A percentile compares a stretch with the other conserved stretches of the same genome.
Conservation (phyloP, 2,329 filamentous ascomycete genomes). For the Gaeumannomyces sp. region DNA sequence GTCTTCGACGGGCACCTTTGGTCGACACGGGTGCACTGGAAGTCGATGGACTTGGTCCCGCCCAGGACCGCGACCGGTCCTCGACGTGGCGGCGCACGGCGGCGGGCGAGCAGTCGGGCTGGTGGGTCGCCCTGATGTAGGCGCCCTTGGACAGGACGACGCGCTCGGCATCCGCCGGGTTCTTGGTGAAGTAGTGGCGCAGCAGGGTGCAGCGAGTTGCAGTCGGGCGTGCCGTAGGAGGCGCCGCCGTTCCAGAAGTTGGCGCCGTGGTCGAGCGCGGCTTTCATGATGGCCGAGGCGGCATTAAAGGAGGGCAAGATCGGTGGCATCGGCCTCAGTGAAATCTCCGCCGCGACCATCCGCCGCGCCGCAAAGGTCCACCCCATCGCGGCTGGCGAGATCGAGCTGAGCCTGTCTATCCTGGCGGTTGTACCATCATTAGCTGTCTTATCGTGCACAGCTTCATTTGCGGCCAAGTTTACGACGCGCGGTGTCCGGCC, state of each 20-base stretch:
- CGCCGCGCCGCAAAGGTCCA: slow-evolving; percentile 41
- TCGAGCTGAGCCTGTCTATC: too few species aligned
- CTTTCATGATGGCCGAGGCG: neutral
- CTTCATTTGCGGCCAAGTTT: too few species aligned
- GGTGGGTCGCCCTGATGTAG: too few species aligned
- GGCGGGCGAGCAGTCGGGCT: slow-evolving; percentile 31
- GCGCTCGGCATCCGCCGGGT: slow-evolving; percentile 50
- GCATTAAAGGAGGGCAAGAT: slow-evolving; percentile 30
- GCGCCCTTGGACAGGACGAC: slow-evolving; percentile 49
- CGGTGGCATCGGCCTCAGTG: slow-evolving; percentile 38
- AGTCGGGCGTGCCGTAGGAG: slow-evolving; percentile 45
- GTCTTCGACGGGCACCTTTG: too few species aligned
- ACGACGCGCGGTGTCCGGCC: too few species aligned
- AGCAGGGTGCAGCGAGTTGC: slow-evolving; percentile 48
- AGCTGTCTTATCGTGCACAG: too few species aligned
- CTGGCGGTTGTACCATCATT: too few species aligned
- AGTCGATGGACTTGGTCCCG: slow-evolving; percentile 30
- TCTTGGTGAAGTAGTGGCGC: slow-evolving; percentile 46
- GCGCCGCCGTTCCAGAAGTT: slow-evolving; percentile 26
- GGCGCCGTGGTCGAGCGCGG: slow-evolving; percentile 22
- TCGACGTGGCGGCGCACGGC: too few species aligned
- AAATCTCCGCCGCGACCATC: slow-evolving; percentile 41
- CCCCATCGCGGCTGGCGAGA: slow-evolving; percentile 45
- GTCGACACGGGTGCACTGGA: too few species aligned
- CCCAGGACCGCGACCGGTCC: slow-evolving; percentile 40